Evolutionary conservation across 2,329 filamentous ascomycete species (phyloP).

Genomic region (Neofusicoccum umdonicola): DNA sequence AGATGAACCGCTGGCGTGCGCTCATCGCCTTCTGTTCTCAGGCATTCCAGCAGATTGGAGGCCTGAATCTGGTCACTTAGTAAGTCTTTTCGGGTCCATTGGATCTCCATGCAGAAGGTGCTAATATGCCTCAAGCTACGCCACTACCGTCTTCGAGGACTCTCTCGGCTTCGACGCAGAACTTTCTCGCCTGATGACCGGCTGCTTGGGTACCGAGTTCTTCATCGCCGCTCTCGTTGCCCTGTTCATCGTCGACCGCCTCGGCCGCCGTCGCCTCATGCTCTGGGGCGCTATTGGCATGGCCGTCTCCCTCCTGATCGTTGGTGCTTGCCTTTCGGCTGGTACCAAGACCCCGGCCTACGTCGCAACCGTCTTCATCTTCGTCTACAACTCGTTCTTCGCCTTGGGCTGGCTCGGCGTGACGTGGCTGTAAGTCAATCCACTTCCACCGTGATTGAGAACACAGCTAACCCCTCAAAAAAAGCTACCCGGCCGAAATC

Average conservation of each 20-base stretch:
- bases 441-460: accelerated
- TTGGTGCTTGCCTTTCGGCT: slow-evolving; percentile 17
- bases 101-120: not conserved
- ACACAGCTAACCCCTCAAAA: slow-evolving; percentile 11
- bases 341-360: slow-evolving; percentile 27
- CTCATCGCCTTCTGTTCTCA: slow-evolving; percentile 59
- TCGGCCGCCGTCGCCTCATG: slow-evolving; percentile 31
- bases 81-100: not conserved
- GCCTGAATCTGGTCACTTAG: slow-evolving; percentile 37
- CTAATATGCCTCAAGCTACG: slow-evolving; percentile 4
- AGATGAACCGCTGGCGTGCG: slow-evolving; percentile 63
- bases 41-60: slow-evolving; percentile 63
- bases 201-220: slow-evolving; percentile 29
- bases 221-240: slow-evolving; percentile 29
- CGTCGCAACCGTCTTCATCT: slow-evolving; percentile 51
- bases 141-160: slow-evolving; percentile 15
- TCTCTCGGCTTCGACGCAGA: slow-evolving; percentile 13
- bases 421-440: slow-evolving; percentile 32
- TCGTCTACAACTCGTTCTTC: slow-evolving; percentile 56
- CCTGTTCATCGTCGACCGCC: slow-evolving; percentile 29
- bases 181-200: slow-evolving; percentile 31
- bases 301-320: slow-evolving; percentile 31
- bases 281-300: slow-evolving; percentile 34
- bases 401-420: slow-evolving; percentile 50
- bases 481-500: slow-evolving; percentile 52